Percentiles rank a stretch among this genome's conserved stretches.
Conservation (phyloP, 148 eudicot genomes). For the Pharnaceum exiguum region DNA sequence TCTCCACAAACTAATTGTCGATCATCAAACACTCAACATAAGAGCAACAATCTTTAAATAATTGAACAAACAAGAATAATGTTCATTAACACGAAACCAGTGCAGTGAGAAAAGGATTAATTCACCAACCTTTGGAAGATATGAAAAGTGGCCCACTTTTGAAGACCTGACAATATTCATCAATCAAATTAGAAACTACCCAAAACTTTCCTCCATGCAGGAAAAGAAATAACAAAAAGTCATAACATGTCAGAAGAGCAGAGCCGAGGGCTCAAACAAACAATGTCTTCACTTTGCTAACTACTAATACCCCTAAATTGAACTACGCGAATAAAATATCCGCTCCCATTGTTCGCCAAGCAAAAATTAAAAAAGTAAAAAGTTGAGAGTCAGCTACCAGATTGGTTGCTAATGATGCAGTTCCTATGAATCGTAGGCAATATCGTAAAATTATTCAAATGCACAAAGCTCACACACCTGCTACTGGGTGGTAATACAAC, state of each 20-base stretch:
- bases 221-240: conserved; percentile 1
- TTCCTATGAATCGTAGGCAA: background rate
- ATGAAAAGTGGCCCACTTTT: conserved; percentile 96
- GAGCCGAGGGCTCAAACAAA: no score
- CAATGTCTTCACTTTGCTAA: no score
- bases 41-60: background rate
- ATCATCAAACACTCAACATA: background rate
- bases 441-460: background rate
- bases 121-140: conserved; percentile 86
- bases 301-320: no score
- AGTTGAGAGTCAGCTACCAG: background rate
- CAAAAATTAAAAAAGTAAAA: background rate
- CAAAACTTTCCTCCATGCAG: background rate
- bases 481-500: no score
- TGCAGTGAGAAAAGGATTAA: background rate
- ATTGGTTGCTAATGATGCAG: background rate
- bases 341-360: no score
- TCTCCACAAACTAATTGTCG: background rate
- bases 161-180: conserved; percentile 60
- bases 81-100: background rate
- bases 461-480: background rate
- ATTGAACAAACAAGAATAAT: background rate
- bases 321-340: no score
- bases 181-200: conserved; percentile 10
- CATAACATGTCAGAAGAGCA: no score